Conservation (phyloP, 345 rosid genomes). For the Diplotaxis tenuifolia region DNA sequence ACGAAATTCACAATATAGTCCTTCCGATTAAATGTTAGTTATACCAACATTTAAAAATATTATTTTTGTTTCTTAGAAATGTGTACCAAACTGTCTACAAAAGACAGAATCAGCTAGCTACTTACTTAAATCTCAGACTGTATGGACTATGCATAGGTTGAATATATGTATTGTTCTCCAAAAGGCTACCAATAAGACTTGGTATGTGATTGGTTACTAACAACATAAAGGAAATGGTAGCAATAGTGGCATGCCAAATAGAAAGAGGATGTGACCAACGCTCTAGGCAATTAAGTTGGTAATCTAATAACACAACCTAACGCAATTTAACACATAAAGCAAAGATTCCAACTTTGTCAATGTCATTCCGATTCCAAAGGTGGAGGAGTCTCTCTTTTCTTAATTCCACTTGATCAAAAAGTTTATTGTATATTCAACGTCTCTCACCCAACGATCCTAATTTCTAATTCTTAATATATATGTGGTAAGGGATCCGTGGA, state of each 20-base stretch:
- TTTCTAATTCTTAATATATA: background rate
- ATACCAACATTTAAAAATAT: background rate
- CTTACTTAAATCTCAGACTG: background rate
- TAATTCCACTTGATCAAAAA: constrained; percentile 11
- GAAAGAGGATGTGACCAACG: constrained; percentile 30
- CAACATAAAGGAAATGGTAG: constrained; percentile 19
- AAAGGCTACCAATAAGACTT: constrained; percentile 26
- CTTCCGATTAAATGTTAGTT: background rate
- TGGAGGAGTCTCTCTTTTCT: constrained; percentile 39
- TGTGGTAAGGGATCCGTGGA: constrained; percentile 12
- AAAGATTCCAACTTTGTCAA: constrained; percentile 37
- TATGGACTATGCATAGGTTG: constrained; percentile 28
- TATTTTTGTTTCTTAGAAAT: background rate
- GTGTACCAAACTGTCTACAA: constrained; percentile 3
- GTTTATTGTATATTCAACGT: constrained; percentile 26
- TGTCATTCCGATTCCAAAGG: constrained; percentile 38
- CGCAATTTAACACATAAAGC: constrained; percentile 21
- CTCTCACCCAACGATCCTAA: constrained; percentile 32
- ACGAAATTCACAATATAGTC: background rate
- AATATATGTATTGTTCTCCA: constrained; percentile 22
- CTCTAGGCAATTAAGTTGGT: constrained; percentile 23
- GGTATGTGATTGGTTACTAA: constrained; percentile 27
- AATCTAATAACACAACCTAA: constrained; percentile 32
- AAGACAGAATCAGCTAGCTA: constrained; percentile 23
- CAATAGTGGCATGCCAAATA: constrained; percentile 28